These are phyloP conservation scores for Emiliania huxleyi DNA, from an alignment of 78 protist species.

Conservation along the genomic window DNA sequence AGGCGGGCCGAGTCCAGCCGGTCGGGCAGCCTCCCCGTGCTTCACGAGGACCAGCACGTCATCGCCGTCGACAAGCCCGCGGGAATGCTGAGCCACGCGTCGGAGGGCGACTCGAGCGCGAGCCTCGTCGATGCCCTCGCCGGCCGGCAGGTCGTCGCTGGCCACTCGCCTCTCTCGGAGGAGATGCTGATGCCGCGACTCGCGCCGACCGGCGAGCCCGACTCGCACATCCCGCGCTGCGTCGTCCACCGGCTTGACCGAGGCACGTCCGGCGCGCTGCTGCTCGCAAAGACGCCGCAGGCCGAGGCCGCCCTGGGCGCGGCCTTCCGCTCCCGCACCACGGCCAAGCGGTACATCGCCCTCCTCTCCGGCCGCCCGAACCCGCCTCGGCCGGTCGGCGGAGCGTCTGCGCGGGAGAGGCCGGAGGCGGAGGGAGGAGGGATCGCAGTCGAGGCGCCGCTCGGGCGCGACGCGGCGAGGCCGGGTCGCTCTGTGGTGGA, in stretches of 20 bases:
- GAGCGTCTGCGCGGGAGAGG: neutral
- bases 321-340: neutral
- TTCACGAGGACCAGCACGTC: neutral
- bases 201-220: neutral
- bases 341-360: neutral
- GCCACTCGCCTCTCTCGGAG: neutral
- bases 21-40: neutral
- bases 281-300: slow-evolving; percentile 29
- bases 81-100: neutral
- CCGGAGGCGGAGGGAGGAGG: neutral
- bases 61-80: neutral
- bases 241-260: slow-evolving; percentile 30
- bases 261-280: slow-evolving; percentile 30
- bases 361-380: neutral
- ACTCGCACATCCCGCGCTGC: neutral
- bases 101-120: neutral
- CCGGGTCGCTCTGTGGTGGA: neutral
- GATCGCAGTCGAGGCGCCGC: neutral
- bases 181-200: neutral
- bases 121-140: neutral
- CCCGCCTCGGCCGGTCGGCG: neutral
- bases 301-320: slow-evolving; percentile 1
- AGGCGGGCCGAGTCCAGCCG: neutral
- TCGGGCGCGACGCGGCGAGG: neutral
- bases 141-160: neutral